A percentile compares a stretch with the other conserved stretches of the same genome.
Evolutionary conservation across 441 rosid species (phyloP).

Genomic region (Mallotus repandus): DNA sequence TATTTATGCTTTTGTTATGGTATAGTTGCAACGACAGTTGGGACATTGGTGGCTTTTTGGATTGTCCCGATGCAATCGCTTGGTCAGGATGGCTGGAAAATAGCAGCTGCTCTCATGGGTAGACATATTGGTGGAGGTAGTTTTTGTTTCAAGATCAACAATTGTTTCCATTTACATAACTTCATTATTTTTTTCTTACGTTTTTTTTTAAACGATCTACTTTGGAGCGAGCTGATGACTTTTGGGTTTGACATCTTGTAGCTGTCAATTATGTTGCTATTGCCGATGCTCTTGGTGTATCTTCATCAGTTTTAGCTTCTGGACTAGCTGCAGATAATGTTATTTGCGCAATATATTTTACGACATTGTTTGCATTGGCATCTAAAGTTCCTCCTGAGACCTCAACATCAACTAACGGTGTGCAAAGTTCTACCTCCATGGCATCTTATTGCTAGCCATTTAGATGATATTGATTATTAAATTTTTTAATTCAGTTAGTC

Average conservation of each 20-base stretch:
- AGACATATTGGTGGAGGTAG: constrained; percentile 92
- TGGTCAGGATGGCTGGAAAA: constrained; percentile 86
- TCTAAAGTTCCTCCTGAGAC: constrained; percentile 68
- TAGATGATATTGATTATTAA: no score
- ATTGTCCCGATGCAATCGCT: constrained; percentile 84
- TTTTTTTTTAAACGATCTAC: no score
- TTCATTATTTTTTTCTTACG: no score
- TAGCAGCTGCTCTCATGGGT: constrained; percentile 97
- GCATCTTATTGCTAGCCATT: constrained; percentile 9
- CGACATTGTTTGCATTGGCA: constrained; percentile 71
- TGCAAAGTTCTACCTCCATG: constrained; percentile 4
- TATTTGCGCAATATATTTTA: constrained; percentile 76
- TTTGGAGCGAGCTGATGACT: background rate
- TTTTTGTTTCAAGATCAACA: background rate
- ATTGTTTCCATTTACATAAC: background rate
- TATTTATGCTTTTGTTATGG: constrained; percentile 15
- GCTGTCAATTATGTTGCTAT: constrained; percentile 87
- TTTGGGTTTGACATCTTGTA: constrained; percentile 28
- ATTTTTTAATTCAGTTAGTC: no score
- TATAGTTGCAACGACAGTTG: constrained; percentile 72
- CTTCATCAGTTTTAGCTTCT: constrained; percentile 73
- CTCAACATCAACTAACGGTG: constrained; percentile 46
- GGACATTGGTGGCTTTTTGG: constrained; percentile 66
- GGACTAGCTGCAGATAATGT: constrained; percentile 92
- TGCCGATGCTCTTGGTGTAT: constrained; percentile 60